Evolutionary conservation across 257 asterid species (phyloP).

Genomic region (Anisodus tanguticus): DNA sequence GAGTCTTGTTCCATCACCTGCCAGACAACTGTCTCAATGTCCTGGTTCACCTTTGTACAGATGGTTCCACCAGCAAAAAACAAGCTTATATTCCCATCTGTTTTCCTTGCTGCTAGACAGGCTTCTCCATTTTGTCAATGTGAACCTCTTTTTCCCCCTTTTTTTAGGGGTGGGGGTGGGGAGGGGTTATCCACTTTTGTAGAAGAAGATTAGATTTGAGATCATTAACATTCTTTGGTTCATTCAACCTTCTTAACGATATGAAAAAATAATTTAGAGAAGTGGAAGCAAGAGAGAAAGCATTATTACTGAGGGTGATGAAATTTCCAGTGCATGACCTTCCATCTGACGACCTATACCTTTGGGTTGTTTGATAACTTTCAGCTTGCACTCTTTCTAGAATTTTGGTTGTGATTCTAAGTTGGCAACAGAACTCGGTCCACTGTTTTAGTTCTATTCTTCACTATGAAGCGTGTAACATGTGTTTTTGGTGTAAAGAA

Average conservation of each 20-base stretch:
- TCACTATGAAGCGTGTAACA: neutral
- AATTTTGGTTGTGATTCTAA: constrained; percentile 10
- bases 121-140: neutral
- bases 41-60: constrained; percentile 6
- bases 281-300: neutral
- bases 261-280: neutral
- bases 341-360: neutral
- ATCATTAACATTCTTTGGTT: neutral
- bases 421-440: neutral
- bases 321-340: neutral
- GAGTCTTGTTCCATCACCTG: neutral
- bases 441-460: constrained; percentile 4
- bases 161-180: neutral
- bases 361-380: neutral
- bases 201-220: neutral
- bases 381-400: constrained; percentile 12
- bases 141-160: neutral
- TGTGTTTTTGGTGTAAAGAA: too few species aligned
- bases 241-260: neutral
- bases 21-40: constrained; percentile 1
- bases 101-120: constrained; percentile 8
- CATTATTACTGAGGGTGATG: neutral
- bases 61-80: neutral
- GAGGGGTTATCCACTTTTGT: neutral
- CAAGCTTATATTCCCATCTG: neutral